These are phyloP conservation scores for Taphrina deformans DNA, from an alignment of 1,139 yeast genomes.

Conservation along the genomic window DNA sequence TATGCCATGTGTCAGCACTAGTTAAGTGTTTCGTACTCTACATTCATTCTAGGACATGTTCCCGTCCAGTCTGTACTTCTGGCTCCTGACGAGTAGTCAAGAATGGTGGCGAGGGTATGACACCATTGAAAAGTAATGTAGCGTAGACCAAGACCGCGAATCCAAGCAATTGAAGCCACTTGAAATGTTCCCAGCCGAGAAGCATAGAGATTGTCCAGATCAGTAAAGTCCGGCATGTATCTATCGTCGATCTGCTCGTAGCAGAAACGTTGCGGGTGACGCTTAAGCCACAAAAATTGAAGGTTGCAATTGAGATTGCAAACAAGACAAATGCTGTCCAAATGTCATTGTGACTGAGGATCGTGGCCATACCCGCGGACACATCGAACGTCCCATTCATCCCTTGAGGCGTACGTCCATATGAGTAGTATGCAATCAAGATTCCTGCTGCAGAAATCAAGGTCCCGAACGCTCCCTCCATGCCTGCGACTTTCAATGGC, in stretches of 20 bases:
- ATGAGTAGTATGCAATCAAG: conserved; percentile 51
- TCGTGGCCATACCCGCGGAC: conserved; percentile 54
- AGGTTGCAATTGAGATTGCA: conserved; percentile 66
- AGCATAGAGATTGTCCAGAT: conserved; percentile 74
- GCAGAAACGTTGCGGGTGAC: conserved; percentile 68
- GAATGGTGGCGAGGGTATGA: conserved; percentile 46
- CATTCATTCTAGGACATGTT: conserved; percentile 5
- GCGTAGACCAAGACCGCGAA: conserved; percentile 68
- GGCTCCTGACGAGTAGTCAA: background rate
- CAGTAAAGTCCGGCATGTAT: conserved; percentile 70
- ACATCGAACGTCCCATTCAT: conserved; percentile 58
- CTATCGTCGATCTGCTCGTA: conserved; percentile 76
- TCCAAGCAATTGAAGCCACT: conserved; percentile 62
- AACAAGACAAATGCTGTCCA: conserved; percentile 60
- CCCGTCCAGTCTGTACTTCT: conserved; percentile 6
- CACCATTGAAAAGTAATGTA: conserved; percentile 72
- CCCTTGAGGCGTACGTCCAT: conserved; percentile 51
- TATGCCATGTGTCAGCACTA: no score
- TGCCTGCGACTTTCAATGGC: conserved; percentile 69
- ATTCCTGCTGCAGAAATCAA: conserved; percentile 51
- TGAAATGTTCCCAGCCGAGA: conserved; percentile 78
- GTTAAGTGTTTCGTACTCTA: no score
- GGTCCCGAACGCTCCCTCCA: conserved; percentile 72
- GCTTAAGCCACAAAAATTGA: conserved; percentile 73
- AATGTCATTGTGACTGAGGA: conserved; percentile 50